Conservation (phyloP, 2,329 filamentous ascomycete genomes). For the Xylariaceae sp. region DNA sequence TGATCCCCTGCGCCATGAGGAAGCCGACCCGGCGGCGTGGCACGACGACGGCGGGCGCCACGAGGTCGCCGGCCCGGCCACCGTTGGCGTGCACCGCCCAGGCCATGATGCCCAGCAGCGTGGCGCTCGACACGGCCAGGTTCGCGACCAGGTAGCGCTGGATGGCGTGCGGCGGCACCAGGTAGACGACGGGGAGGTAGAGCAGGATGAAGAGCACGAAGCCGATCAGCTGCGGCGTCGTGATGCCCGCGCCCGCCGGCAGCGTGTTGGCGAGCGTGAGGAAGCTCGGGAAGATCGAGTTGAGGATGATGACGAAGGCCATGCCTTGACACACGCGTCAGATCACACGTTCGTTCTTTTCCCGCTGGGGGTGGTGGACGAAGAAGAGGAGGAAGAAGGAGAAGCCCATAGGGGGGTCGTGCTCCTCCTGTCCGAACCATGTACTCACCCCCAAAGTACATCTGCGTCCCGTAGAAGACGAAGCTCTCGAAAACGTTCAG, state of each 20-base stretch:
- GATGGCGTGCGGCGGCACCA: conserved; percentile 7
- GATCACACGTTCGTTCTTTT: not conserved
- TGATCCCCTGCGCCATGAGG: conserved; percentile 9
- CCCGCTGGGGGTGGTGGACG: not conserved
- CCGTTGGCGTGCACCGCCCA: conserved; percentile 9
- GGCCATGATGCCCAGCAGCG: conserved; percentile 8
- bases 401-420: too few relatives aligned
- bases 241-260: conserved; percentile 17
- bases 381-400: too few relatives aligned
- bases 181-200: conserved; percentile 10
- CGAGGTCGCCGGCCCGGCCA: conserved; percentile 6
- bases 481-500: conserved; percentile 10
- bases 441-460: conserved; percentile 10
- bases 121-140: conserved; percentile 6
- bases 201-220: conserved; percentile 9
- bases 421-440: too few relatives aligned
- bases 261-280: conserved; percentile 8
- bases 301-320: conserved; percentile 10
- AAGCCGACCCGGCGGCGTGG: conserved; percentile 5
- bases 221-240: conserved; percentile 23
- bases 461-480: conserved; percentile 10
- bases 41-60: conserved; percentile 4
- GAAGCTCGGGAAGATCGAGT: conserved; percentile 8
- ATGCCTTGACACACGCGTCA: conserved; percentile 2
- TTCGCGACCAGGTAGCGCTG: conserved; percentile 6